Percentiles rank a stretch among this genome's conserved stretches.
Evolutionary conservation across 148 eudicot species (phyloP).

Genomic region (Vaccinium vitisidaea): DNA sequence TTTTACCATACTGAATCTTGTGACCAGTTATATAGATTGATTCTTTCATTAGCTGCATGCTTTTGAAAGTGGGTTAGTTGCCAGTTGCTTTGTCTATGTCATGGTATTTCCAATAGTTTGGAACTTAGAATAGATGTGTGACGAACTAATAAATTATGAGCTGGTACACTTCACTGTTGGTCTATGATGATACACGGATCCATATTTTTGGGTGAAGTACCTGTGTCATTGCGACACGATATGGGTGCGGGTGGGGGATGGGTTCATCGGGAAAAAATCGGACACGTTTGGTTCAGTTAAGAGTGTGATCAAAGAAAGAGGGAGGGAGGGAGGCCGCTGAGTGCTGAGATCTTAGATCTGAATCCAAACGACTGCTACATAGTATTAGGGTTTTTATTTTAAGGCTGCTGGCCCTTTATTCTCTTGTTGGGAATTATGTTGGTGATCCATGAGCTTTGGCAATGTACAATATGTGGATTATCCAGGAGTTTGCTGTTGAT

Average conservation of each 20-base stretch:
- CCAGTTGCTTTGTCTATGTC: constrained; percentile 5
- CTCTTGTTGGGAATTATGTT: background rate
- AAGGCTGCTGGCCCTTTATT: too few relatives aligned
- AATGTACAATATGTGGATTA: background rate
- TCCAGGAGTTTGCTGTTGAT: background rate
- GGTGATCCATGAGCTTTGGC: background rate
- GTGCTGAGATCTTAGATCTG: too few relatives aligned
- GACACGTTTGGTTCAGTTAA: too few relatives aligned
- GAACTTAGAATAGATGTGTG: background rate
- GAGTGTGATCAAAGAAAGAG: too few relatives aligned
- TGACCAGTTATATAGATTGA: background rate
- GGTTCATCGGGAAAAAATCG: too few relatives aligned
- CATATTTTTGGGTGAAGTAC: too few relatives aligned
- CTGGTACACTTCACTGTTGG: constrained; percentile 5
- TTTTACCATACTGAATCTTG: background rate
- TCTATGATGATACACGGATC: too few relatives aligned
- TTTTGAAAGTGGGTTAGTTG: background rate
- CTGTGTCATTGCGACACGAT: too few relatives aligned
- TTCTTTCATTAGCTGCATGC: background rate
- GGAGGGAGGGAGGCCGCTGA: too few relatives aligned
- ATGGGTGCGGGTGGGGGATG: too few relatives aligned
- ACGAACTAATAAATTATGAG: background rate
- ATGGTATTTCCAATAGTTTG: background rate
- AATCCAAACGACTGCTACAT: too few relatives aligned
- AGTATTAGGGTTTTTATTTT: too few relatives aligned